Evolutionary conservation across 352 stramenopile species (phyloP).

Genomic region (Globisporangium cylindrosporum): DNA sequence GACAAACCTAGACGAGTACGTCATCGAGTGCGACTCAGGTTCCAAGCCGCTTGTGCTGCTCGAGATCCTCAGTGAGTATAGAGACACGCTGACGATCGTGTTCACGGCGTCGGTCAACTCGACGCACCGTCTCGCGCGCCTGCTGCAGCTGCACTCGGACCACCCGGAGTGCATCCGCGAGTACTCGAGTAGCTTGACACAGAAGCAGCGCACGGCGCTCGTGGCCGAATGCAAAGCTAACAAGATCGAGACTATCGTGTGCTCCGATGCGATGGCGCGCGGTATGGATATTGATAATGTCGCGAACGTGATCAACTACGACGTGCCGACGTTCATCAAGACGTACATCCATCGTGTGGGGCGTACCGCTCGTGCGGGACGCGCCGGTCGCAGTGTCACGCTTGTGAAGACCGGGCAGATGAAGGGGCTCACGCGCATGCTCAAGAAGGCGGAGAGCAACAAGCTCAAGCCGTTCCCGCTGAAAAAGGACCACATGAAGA

Average conservation of each 20-base stretch:
- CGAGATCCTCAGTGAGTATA: constrained; percentile 87
- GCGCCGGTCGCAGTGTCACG: constrained; percentile 67
- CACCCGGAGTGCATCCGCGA: constrained; percentile 63
- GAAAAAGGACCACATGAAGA: constrained; percentile 75
- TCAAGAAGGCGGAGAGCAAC: constrained; percentile 81
- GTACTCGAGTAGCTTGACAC: constrained; percentile 78
- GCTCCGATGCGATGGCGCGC: constrained; percentile 91
- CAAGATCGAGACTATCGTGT: constrained; percentile 81
- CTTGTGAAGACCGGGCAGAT: constrained; percentile 83
- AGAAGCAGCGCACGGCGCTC: constrained; percentile 73
- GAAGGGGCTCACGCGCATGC: constrained; percentile 78
- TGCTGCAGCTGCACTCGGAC: constrained; percentile 89
- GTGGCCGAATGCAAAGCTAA: constrained; percentile 75
- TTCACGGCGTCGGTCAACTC: constrained; percentile 97
- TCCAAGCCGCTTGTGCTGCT: constrained; percentile 96
- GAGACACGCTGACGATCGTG: constrained; percentile 86
- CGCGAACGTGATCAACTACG: constrained; percentile 93
- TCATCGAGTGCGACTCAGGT: constrained; percentile 91
- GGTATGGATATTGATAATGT: constrained; percentile 93
- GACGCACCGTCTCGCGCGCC: constrained; percentile 92
- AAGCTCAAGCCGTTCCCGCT: constrained; percentile 66
- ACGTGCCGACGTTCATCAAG: constrained; percentile 89
- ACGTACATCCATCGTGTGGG: constrained; percentile 91
- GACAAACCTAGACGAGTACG: constrained; percentile 80
- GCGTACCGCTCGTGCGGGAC: constrained; percentile 79